These are phyloP conservation scores for Volvox reticuliferus DNA, from an alignment of 139 green algal genomes.

Conservation along the genomic window DNA sequence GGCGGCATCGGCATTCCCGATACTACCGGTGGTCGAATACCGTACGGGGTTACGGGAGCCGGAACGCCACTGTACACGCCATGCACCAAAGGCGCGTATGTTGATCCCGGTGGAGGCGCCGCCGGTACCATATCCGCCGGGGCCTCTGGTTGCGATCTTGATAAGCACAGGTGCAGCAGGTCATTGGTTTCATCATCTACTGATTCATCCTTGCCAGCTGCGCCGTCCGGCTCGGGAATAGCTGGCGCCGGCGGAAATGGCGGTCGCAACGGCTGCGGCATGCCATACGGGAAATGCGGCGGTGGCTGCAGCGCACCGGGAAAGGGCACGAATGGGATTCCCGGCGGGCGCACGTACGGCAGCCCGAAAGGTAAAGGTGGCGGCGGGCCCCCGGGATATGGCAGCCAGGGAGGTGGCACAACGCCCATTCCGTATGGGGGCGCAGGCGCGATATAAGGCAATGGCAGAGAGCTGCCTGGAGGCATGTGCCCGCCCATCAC, in stretches of 20 bases:
- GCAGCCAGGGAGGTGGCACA: not conserved
- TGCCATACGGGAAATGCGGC: not conserved
- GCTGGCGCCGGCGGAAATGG: not conserved
- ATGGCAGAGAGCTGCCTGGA: not conserved
- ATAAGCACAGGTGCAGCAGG: not conserved
- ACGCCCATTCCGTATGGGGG: not conserved
- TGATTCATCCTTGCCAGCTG: not conserved
- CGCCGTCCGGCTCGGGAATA: not conserved
- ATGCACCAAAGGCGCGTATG: not conserved
- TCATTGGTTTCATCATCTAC: slow-evolving; percentile 6
- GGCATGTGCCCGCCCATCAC: too few species aligned
- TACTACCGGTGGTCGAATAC: not conserved
- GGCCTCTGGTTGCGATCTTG: too few species aligned
- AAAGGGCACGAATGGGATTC: not conserved
- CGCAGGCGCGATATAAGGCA: not conserved
- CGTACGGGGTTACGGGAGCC: not conserved
- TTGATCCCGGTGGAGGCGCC: not conserved
- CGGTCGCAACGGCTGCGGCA: not conserved
- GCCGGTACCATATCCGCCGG: not conserved
- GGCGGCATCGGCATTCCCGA: too few species aligned
- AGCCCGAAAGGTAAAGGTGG: not conserved
- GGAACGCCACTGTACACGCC: not conserved
- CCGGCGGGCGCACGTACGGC: not conserved
- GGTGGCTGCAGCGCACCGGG: not conserved
- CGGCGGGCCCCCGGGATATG: not conserved